A percentile compares a stretch with the other conserved stretches of the same genome.
Conservation (phyloP, 371 early-diverging fungal genomes). For the Mucor indicus region DNA sequence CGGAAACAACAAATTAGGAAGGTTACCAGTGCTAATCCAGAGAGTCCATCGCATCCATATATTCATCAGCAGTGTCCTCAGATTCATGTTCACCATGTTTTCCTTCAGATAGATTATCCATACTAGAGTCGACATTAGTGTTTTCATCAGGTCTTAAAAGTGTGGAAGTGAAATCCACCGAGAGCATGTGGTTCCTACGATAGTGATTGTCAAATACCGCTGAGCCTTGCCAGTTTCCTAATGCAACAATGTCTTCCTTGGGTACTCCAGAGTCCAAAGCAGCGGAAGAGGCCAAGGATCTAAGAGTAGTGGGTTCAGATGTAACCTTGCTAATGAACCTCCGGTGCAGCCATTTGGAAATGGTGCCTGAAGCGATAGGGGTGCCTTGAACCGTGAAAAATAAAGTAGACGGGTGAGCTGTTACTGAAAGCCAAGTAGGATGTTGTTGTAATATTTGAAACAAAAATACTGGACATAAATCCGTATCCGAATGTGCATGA, state of each 20-base stretch:
- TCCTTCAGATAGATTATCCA: neutral
- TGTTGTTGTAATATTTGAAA: neutral
- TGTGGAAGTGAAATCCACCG: constrained; percentile 5
- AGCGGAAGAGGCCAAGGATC: constrained; percentile 6
- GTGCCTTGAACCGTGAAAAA: neutral
- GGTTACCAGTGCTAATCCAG: neutral
- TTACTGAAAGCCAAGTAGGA: neutral
- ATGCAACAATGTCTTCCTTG: constrained; percentile 3
- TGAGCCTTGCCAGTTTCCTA: constrained; percentile 7
- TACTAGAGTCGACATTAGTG: neutral
- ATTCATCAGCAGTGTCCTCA: neutral
- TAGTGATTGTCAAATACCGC: constrained; percentile 5
- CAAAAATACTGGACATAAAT: neutral
- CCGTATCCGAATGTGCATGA: neutral
- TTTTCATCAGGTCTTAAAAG: neutral
- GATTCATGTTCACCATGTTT: neutral
- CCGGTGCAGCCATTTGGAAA: constrained; percentile 7
- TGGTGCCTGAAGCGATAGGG: neutral
- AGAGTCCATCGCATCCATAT: neutral
- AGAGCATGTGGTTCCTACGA: constrained; percentile 2
- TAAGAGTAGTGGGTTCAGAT: neutral
- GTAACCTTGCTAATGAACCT: neutral
- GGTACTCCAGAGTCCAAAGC: constrained; percentile 2
- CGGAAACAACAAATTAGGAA: neutral
- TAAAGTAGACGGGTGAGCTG: neutral